Evolutionary conservation across 1,284 basidiomycete genomes (phyloP).

Genomic region (Fomes fomentarius): DNA sequence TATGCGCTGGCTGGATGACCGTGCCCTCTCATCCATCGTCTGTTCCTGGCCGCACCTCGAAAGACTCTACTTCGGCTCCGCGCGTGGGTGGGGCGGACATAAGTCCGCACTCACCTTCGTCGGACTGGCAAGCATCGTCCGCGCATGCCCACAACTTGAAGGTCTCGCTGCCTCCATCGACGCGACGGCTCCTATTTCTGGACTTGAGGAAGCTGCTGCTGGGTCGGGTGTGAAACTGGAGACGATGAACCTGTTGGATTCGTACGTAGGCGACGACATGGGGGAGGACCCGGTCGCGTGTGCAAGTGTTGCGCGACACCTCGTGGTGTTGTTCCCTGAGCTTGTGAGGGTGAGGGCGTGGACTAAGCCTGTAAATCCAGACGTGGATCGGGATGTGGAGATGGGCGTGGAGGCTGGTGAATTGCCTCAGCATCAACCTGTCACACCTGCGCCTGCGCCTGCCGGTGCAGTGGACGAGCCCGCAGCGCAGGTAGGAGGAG

Average conservation of each 20-base stretch:
- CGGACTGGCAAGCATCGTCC: conserved; percentile 9
- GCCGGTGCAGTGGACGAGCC: not conserved
- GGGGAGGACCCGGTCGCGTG: not conserved
- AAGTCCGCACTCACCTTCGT: conserved; percentile 3
- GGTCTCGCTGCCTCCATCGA: conserved; percentile 9
- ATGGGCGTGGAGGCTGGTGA: not conserved
- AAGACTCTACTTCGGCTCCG: conserved; percentile 1
- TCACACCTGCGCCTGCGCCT: not conserved
- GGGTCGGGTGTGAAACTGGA: not conserved
- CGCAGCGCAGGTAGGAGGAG: not conserved
- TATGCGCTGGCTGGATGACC: conserved; percentile 1
- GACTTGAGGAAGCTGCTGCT: not conserved
- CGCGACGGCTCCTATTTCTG: not conserved
- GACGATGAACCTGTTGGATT: conserved; percentile 10
- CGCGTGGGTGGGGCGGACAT: conserved; percentile 1
- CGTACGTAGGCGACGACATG: conserved; percentile 4
- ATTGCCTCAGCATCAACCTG: too few relatives aligned
- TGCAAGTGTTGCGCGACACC: not conserved
- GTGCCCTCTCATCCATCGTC: not conserved
- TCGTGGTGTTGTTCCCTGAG: conserved; percentile 10
- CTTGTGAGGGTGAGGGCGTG: not conserved
- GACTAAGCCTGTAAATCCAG: not conserved
- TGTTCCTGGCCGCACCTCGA: conserved; percentile 5
- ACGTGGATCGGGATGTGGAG: not conserved
- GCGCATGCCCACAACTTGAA: conserved; percentile 1